Conservation (phyloP, 306 rosid species). For the Comarum palustre region DNA sequence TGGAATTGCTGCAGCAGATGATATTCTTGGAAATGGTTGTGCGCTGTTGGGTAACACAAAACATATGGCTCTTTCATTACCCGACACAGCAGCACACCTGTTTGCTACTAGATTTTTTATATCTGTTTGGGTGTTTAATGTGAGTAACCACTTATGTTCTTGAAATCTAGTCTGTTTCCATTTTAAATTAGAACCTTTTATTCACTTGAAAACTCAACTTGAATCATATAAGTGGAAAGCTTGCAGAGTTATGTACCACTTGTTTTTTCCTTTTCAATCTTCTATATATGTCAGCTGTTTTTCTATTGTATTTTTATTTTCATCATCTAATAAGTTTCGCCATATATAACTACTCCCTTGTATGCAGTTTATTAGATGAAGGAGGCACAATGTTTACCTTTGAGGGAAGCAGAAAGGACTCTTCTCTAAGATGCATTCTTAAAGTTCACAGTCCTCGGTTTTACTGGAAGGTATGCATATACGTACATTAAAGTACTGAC, state of each 20-base stretch:
- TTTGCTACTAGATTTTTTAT: constrained; percentile 66
- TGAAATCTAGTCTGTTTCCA: not conserved
- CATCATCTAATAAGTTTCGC: constrained; percentile 14
- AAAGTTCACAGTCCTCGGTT: constrained; percentile 73
- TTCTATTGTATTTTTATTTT: not conserved
- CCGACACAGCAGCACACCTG: constrained; percentile 64
- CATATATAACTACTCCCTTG: constrained; percentile 6
- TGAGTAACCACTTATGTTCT: constrained; percentile 41
- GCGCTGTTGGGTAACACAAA: constrained; percentile 59
- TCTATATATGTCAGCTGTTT: not conserved
- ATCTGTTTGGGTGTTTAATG: constrained; percentile 63
- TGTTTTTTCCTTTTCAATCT: not conserved
- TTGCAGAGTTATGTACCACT: not conserved
- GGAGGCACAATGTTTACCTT: constrained; percentile 78
- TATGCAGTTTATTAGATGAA: constrained; percentile 68
- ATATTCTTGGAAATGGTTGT: constrained; percentile 51
- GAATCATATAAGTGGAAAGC: not conserved
- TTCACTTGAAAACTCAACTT: not conserved
- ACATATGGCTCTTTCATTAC: constrained; percentile 77
- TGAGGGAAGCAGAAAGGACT: constrained; percentile 50
- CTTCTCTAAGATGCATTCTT: constrained; percentile 40
- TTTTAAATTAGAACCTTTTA: too few species aligned
- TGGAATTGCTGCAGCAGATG: constrained; percentile 73
- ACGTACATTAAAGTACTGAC: not conserved
- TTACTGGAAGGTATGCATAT: constrained; percentile 73